Evolutionary conservation across 768 basidiomycete genomes (phyloP).

Genomic region (Termitomyces sp.): DNA sequence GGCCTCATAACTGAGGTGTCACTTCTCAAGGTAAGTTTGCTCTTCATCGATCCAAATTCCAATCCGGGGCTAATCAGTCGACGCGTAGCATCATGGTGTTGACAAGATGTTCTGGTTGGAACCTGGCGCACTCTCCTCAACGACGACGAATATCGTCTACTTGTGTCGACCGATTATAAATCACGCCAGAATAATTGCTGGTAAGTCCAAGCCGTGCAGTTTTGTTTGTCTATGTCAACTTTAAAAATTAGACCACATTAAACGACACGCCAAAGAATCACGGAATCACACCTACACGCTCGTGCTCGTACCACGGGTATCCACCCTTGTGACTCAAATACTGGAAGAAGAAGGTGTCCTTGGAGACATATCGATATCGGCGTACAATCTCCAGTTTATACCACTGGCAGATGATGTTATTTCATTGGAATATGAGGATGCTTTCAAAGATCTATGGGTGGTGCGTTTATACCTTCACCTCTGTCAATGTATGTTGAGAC

Average conservation of each 20-base stretch:
- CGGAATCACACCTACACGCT: conserved; percentile 82
- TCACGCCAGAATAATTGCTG: conserved; percentile 85
- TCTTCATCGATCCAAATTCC: not conserved
- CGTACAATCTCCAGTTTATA: conserved; percentile 91
- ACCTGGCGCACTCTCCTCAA: conserved; percentile 73
- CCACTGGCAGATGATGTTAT: conserved; percentile 91
- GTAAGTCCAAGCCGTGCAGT: conserved; percentile 40
- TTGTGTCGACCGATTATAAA: conserved; percentile 85
- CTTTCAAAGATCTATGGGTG: conserved; percentile 88
- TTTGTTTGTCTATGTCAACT: conserved; percentile 19
- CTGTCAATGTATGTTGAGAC: not conserved
- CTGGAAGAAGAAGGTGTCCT: conserved; percentile 97
- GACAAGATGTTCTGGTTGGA: conserved; percentile 99
- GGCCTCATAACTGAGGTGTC: conserved; percentile 95
- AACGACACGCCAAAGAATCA: conserved; percentile 63
- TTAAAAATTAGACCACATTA: conserved; percentile 84
- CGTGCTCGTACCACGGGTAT: conserved; percentile 81
- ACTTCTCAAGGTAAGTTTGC: conserved; percentile 67
- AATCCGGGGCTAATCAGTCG: not conserved
- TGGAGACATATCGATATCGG: conserved; percentile 84
- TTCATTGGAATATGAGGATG: conserved; percentile 80
- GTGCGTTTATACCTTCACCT: conserved; percentile 41
- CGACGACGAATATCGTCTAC: conserved; percentile 88
- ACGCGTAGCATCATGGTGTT: conserved; percentile 88
- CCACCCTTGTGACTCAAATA: conserved; percentile 78